phyloP scores from a whole-genome alignment of 495 filamentous ascomycete species.

The Penicillium flavigenum region DNA sequence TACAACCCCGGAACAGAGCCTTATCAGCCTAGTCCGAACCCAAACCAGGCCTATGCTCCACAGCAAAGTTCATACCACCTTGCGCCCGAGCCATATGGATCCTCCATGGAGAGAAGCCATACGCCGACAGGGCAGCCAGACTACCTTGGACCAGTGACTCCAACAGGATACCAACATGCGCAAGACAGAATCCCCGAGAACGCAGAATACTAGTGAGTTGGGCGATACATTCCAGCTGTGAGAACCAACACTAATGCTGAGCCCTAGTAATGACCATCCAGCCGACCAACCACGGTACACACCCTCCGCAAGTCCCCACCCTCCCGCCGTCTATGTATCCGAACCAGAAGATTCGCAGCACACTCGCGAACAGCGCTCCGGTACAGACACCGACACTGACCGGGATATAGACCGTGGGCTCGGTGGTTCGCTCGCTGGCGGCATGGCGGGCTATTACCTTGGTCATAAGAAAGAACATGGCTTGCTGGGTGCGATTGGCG shows the following conservation, averaged over 20 bases:
- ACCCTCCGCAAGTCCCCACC: slow-evolving; percentile 19
- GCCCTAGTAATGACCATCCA: slow-evolving; percentile 19
- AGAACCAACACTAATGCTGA: not conserved
- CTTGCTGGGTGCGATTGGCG: slow-evolving; percentile 48
- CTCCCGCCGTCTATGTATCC: slow-evolving; percentile 26
- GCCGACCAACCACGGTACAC: slow-evolving; percentile 23
- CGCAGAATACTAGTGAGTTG: slow-evolving; percentile 40
- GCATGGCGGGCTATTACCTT: slow-evolving; percentile 46
- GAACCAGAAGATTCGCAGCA: slow-evolving; percentile 14
- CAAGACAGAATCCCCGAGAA: slow-evolving; percentile 38
- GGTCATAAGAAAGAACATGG: slow-evolving; percentile 51
- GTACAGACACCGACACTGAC: slow-evolving; percentile 21
- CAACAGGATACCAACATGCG: slow-evolving; percentile 49
- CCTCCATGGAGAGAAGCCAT: slow-evolving; percentile 33
- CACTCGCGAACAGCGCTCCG: slow-evolving; percentile 9
- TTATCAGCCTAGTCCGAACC: slow-evolving; percentile 8
- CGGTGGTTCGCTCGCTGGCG: slow-evolving; percentile 43
- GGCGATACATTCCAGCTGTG: not conserved
- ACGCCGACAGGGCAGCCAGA: slow-evolving; percentile 38
- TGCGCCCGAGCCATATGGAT: slow-evolving; percentile 29
- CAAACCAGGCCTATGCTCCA: slow-evolving; percentile 28
- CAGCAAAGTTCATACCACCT: slow-evolving; percentile 35
- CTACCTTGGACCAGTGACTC: slow-evolving; percentile 46
- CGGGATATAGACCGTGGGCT: slow-evolving; percentile 45
- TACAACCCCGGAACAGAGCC: slow-evolving; percentile 16